Conservation (phyloP, 441 rosid species). For the Gossypium aridum region DNA sequence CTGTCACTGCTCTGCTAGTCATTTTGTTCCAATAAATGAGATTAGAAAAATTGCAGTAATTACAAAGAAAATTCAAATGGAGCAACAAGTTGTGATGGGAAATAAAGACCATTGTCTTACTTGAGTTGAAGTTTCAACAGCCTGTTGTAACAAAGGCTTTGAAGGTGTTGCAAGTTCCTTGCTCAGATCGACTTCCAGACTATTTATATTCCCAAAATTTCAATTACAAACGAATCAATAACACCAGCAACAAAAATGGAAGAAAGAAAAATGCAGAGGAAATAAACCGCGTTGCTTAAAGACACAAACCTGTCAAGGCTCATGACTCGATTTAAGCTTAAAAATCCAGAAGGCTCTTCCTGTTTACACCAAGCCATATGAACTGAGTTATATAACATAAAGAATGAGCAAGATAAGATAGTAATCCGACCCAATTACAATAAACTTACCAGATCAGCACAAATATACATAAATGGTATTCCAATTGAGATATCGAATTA, state of each 20-base stretch:
- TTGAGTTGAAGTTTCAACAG: slow-evolving; percentile 26
- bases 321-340: slow-evolving; percentile 80
- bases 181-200: slow-evolving; percentile 78
- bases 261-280: neutral
- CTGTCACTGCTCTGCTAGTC: slow-evolving; percentile 29
- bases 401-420: neutral
- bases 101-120: slow-evolving; percentile 28
- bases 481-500: neutral
- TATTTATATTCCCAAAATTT: slow-evolving; percentile 11
- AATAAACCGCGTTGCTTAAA: neutral
- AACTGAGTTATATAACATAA: neutral
- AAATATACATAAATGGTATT: neutral
- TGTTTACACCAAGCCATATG: slow-evolving; percentile 25
- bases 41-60: neutral
- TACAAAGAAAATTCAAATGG: neutral
- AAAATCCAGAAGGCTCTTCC: slow-evolving; percentile 71
- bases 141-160: slow-evolving; percentile 23
- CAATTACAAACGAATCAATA: neutral
- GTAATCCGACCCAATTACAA: neutral
- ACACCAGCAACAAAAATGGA: neutral
- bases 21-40: slow-evolving; percentile 11
- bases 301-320: slow-evolving; percentile 64
- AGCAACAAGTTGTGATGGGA: neutral
- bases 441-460: neutral
- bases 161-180: slow-evolving; percentile 52